Evolutionary conservation across 2,329 filamentous ascomycete species (phyloP), one percentile per base, ranked within the genome.

Genomic region (Fusarium nygamai): DNA sequence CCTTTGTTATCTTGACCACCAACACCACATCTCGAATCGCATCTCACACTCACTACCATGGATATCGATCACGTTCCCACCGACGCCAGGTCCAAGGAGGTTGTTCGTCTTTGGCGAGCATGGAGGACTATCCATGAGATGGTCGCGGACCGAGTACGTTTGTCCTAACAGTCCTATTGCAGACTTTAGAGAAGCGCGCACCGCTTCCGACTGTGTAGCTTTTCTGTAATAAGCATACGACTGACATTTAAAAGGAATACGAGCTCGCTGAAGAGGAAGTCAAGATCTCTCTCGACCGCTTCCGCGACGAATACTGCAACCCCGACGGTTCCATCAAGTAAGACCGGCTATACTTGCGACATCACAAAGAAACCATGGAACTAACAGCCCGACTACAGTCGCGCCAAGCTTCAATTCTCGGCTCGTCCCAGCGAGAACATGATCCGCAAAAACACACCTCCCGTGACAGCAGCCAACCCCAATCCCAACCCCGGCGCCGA

Each of bases 81-180:
- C 64, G 83, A 87, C 50, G 85, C 84, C 73, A 87, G 86, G 82
- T 83, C 85, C 75, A 88, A 88, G 81, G 85, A 86, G 83, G 83
- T 88, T 56, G 85, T 89, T 79, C 91, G 93, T 81, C 90, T 98
- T 77, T 99, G 96, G 96, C 93, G 96, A 83, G 94, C 95, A 78
- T 97, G 94, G 91, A 91, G 92, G 84, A 99, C 96, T 14, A 92
- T 95, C 56, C 94, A 97, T 84, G 94, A 99, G 88, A 97, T 99
- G 96, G 92, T 96, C 78, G 88, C 90, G 71, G 96, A 98, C 83
- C 87, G 96, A 83, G 95, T 98, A 90, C 79, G 65, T 75, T 58
- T 67, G 38, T 33, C 66, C 62, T 31, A 43, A 61, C 41, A 57
- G 60, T 39, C 60, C 54, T 64, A 44, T 64, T 48, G 58, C 54